Evolutionary conservation across 768 basidiomycete species (phyloP).

Genomic region (Mycena pura): DNA sequence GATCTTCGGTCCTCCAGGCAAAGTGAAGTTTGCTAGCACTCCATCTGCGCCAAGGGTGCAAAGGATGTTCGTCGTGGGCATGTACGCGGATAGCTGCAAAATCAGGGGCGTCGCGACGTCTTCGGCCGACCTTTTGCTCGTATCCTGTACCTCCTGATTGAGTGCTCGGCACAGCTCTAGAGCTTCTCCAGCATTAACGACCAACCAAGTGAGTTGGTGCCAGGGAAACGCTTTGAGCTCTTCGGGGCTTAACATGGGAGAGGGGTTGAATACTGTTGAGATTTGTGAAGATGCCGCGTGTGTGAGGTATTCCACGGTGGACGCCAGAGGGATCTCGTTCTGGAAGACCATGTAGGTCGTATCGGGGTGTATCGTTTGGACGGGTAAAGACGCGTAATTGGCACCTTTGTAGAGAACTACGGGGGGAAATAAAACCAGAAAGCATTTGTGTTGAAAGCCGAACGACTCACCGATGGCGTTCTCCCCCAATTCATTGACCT

Average conservation of each 20-base stretch:
- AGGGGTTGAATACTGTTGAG: slow-evolving; percentile 61
- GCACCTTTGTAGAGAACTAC: slow-evolving; percentile 65
- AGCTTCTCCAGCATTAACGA: slow-evolving; percentile 63
- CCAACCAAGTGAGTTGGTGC: slow-evolving; percentile 57
- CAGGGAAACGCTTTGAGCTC: slow-evolving; percentile 56
- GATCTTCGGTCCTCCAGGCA: slow-evolving; percentile 29
- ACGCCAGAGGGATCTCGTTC: slow-evolving; percentile 59
- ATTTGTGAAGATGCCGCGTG: slow-evolving; percentile 34
- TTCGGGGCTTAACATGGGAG: slow-evolving; percentile 52
- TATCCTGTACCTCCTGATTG: slow-evolving; percentile 24
- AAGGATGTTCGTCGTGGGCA: slow-evolving; percentile 51
- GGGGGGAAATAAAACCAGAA: background rate
- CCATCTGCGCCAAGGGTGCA: slow-evolving; percentile 64
- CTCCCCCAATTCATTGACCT: slow-evolving; percentile 62
- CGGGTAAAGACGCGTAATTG: slow-evolving; percentile 52
- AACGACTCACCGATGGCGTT: slow-evolving; percentile 62
- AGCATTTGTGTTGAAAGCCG: background rate
- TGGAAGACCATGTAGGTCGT: slow-evolving; percentile 63
- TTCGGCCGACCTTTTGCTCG: background rate
- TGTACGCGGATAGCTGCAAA: slow-evolving; percentile 28
- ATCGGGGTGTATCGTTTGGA: slow-evolving; percentile 35
- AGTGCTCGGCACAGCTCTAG: slow-evolving; percentile 40
- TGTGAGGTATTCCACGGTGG: slow-evolving; percentile 48
- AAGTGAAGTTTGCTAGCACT: slow-evolving; percentile 51
- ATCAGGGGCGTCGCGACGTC: slow-evolving; percentile 7